Conservation (phyloP, 108 stramenopile species). For the Schizochytrium sp. region DNA sequence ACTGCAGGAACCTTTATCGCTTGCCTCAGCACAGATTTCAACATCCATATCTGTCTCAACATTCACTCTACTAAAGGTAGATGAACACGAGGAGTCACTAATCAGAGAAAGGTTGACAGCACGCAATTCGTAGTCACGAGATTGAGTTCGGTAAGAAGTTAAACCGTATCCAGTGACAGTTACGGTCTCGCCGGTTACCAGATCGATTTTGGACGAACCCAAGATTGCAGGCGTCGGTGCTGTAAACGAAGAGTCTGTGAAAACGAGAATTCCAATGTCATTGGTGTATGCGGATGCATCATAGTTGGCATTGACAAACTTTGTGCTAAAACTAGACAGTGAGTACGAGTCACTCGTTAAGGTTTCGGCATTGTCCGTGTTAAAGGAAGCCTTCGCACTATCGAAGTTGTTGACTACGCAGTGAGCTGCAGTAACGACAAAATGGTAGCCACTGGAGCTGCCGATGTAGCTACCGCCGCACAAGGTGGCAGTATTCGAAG, state of each 20-base stretch:
- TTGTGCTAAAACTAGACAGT: no score
- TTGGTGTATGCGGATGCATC: background rate
- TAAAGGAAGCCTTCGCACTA: background rate
- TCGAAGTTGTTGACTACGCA: background rate
- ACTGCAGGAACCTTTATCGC: background rate
- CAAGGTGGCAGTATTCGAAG: background rate
- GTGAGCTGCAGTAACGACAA: background rate
- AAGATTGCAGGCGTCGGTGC: background rate
- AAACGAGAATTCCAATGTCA: background rate
- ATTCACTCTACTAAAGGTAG: no score
- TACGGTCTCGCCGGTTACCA: background rate
- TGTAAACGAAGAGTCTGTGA: background rate
- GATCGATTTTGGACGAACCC: background rate
- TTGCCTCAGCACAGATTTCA: background rate
- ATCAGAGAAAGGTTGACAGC: background rate
- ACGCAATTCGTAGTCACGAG: background rate
- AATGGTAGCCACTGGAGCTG: slow-evolving; percentile 7
- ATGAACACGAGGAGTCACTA: background rate
- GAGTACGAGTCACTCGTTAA: no score
- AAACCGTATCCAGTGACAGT: background rate
- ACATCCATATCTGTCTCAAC: no score
- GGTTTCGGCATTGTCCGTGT: background rate
- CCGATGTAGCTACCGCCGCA: slow-evolving; percentile 24
- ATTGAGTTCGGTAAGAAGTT: background rate
- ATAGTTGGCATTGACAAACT: no score